A percentile compares a stretch with the other conserved stretches of the same genome.
These are phyloP conservation scores for Phyllostachys edulis DNA, from an alignment of 176 grass and related monocot species.

Conservation along the genomic window DNA sequence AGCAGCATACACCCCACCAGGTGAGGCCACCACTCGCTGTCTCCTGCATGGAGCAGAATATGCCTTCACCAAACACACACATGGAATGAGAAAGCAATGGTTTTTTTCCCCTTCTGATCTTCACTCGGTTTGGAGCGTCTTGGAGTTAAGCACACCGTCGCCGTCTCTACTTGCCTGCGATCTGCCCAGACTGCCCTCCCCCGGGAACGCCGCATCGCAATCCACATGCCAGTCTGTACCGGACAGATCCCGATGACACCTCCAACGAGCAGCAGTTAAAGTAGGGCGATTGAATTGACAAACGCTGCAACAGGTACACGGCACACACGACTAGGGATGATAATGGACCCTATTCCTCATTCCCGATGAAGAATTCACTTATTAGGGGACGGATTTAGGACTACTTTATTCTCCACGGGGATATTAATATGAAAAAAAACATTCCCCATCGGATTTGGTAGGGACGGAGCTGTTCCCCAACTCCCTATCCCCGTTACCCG, in stretches of 20 bases:
- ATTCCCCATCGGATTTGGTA: no score
- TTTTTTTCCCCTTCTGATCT: background rate
- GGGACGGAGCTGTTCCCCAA: no score
- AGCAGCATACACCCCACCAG: background rate
- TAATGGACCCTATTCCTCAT: no score
- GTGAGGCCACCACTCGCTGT: background rate
- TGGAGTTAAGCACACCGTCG: background rate
- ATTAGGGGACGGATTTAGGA: no score
- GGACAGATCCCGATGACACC: constrained; percentile 6
- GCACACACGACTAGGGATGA: background rate
- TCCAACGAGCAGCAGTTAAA: background rate
- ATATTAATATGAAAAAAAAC: no score
- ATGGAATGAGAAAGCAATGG: background rate
- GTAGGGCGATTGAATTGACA: background rate
- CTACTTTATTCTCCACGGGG: no score
- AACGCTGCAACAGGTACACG: background rate
- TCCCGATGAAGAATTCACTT: no score
- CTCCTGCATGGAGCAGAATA: constrained; percentile 7
- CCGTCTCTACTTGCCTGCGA: background rate
- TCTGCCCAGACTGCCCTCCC: background rate
- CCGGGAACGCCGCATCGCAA: background rate
- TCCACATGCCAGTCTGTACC: background rate
- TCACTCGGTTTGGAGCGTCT: background rate
- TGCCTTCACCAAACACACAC: constrained; percentile 12
- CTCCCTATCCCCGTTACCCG: no score